Conservation (phyloP, 257 asterid species). For the Ligustrum vulgare region DNA sequence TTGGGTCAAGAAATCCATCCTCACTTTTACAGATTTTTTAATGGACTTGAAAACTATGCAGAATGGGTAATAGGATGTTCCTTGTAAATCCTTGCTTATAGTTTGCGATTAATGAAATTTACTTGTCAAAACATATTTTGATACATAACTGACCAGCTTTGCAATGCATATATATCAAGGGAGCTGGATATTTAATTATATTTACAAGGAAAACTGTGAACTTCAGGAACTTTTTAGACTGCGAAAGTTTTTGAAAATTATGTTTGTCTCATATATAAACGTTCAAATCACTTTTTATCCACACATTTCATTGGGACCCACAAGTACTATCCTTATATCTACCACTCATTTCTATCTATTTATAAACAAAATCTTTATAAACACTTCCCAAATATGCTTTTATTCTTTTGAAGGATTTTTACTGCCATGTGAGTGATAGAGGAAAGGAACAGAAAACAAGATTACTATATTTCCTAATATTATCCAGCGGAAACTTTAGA, state of each 20-base stretch:
- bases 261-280: too few relatives aligned
- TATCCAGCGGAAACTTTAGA: conserved; percentile 5
- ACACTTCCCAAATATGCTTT: too few relatives aligned
- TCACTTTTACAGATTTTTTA: neutral
- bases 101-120: neutral
- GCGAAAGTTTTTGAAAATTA: neutral
- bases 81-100: neutral
- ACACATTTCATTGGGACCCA: too few relatives aligned
- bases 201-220: neutral
- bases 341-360: too few relatives aligned
- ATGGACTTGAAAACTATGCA: neutral
- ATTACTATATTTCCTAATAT: neutral
- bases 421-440: neutral
- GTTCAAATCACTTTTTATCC: too few relatives aligned
- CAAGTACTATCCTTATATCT: too few relatives aligned
- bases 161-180: neutral
- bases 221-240: neutral
- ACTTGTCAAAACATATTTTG: neutral
- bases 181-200: neutral
- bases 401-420: neutral
- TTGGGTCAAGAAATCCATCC: neutral
- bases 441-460: conserved; percentile 3
- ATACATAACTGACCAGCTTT: neutral
- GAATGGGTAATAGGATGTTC: neutral
- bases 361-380: too few relatives aligned